Evolutionary conservation across 176 grass and related monocot species (phyloP).

Genomic region (Oryza australiensis): DNA sequence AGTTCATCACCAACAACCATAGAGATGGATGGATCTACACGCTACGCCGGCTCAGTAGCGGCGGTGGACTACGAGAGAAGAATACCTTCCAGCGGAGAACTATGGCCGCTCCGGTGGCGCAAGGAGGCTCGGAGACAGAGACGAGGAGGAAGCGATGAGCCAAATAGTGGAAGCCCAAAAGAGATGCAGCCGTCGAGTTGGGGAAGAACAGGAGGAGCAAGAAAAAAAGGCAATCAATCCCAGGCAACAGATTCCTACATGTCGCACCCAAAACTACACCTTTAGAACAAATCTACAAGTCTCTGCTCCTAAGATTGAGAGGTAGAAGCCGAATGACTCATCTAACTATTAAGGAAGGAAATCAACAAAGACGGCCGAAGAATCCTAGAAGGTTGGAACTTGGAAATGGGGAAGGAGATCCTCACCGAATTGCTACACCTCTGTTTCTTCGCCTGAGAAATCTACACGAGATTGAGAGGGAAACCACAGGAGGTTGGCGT

Average conservation of each 20-base stretch:
- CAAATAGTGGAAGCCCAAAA: too few relatives aligned
- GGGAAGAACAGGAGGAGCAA: background rate
- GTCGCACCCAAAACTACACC: background rate
- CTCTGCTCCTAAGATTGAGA: background rate
- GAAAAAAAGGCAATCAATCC: background rate
- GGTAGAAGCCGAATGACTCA: background rate
- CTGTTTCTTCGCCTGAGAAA: constrained; percentile 1
- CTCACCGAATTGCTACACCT: constrained; percentile 20
- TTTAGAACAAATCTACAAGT: background rate
- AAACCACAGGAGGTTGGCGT: background rate
- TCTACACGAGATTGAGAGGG: background rate
- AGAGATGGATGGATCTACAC: background rate
- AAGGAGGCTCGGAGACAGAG: background rate
- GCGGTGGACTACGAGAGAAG: background rate
- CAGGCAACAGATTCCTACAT: background rate
- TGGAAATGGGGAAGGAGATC: background rate
- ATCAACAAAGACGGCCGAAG: background rate
- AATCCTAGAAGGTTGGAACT: background rate
- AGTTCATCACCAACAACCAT: background rate
- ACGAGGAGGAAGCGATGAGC: too few relatives aligned
- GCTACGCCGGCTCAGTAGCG: background rate
- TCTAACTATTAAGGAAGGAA: background rate
- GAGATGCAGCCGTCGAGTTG: background rate
- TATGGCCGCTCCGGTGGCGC: background rate
- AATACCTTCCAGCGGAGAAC: background rate